Evolutionary conservation across 164 flowering plant genomes (phyloP).

Genomic region (Protea cynaroides): DNA sequence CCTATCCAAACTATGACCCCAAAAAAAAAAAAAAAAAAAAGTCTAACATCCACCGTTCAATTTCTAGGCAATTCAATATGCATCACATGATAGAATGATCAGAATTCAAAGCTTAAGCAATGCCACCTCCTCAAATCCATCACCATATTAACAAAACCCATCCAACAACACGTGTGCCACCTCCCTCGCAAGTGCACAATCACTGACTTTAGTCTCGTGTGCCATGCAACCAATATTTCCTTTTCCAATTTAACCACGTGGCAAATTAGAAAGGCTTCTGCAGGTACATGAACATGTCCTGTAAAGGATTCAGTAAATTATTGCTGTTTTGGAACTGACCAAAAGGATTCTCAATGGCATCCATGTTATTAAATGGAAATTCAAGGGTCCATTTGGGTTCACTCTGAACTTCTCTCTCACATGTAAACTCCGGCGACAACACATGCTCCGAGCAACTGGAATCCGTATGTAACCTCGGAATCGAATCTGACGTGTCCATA

Average conservation of each 20-base stretch:
- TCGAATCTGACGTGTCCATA: conserved; percentile 50
- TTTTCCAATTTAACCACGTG: not conserved
- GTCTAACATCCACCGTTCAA: not conserved
- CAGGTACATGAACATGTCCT: conserved; percentile 49
- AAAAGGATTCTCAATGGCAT: conserved; percentile 25
- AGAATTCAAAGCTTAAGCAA: not conserved
- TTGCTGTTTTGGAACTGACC: conserved; percentile 15
- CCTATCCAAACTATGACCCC: too few relatives aligned
- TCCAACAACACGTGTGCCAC: not conserved
- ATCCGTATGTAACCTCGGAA: conserved; percentile 46
- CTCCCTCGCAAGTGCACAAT: conserved; percentile 27
- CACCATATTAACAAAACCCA: conserved; percentile 1
- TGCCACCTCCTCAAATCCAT: not conserved
- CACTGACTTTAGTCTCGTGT: conserved; percentile 43
- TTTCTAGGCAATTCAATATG: not conserved
- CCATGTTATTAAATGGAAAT: conserved; percentile 27
- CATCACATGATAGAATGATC: not conserved
- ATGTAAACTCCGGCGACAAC: conserved; percentile 42
- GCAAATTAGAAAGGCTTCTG: conserved; percentile 35
- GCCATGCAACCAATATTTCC: not conserved
- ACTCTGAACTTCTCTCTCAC: conserved; percentile 67
- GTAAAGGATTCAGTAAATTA: conserved; percentile 28
- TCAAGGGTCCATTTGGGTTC: conserved; percentile 45
- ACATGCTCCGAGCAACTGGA: conserved; percentile 70
- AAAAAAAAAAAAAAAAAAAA: too few relatives aligned